These are phyloP conservation scores for Helotiales sp. DNA, from an alignment of 2,329 filamentous ascomycete genomes.

Conservation along the genomic window DNA sequence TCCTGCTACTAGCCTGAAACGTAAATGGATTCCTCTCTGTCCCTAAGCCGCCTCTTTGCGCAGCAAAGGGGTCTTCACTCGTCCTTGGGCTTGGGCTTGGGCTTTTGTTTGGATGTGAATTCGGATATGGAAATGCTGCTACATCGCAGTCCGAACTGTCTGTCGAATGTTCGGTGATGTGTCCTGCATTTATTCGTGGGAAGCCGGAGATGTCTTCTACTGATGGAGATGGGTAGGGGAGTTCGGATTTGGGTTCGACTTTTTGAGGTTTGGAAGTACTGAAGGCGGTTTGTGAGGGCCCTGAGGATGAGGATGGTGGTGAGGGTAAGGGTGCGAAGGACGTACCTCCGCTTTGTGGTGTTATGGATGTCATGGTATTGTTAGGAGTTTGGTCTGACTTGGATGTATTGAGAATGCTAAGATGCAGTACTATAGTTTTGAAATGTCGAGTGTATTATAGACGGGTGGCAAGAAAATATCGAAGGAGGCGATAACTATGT, in stretches of 20 bases:
- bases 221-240: neutral
- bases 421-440: too few species aligned
- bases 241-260: neutral
- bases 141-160: neutral
- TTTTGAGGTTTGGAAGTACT: neutral
- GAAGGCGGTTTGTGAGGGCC: neutral
- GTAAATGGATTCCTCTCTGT: neutral
- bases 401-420: too few species aligned
- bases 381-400: neutral
- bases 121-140: neutral
- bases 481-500: neutral
- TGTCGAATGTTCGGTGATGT: neutral
- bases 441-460: too few species aligned
- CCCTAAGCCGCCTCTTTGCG: neutral
- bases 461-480: too few species aligned
- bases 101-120: neutral
- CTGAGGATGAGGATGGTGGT: neutral
- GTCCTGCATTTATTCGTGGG: neutral
- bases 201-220: conserved; percentile 6
- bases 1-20: neutral
- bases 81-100: neutral
- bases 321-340: neutral
- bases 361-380: neutral
- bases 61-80: neutral
- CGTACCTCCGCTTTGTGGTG: neutral